Base-by-base conservation (phyloP, 2,329 filamentous ascomycete genomes). In the Orbilia quercus region DNA sequence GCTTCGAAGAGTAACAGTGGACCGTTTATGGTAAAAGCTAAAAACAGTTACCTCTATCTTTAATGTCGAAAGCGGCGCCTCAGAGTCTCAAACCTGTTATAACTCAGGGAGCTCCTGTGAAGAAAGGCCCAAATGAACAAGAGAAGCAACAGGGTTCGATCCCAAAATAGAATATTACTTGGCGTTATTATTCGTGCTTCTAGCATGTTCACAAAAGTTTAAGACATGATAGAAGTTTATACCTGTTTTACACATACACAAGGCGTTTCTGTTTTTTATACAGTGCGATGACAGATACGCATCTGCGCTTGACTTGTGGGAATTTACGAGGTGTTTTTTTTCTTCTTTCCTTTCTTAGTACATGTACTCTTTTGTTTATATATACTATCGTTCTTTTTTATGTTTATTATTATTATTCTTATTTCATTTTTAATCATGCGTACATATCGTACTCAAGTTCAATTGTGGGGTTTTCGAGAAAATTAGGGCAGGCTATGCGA, bases 181-280 rank as follows among this genome's bases (percentile, higher is more conserved):
- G 12, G 12, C 36, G 14, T 40, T 40, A 40, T 16, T 3, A 40
- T 40, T 40, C 36, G 5, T 6, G 12, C n/a, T 40, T 14, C 5
- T 6, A 14, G 36, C 6, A 40, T 6, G n/a, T 40, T 40, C 12
- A 12, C 36, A 40, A 40, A 40, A 14, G 36, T 40, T 40, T 12
- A 12, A 40, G 36, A 40, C 9, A 16, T 16, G 12, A 40, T 34
- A 40, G 14, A 45, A 7, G 6, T 20, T 16, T 7, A 5, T 45
- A 23, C n/a, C 22, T 45, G 42, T 45, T 45, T 45, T 45, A 20
- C 6, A n/a, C 38, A 45, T 45, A 20, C n/a, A 45, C 18, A 16
- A 45, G 42, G 42, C 42, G 42, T 45, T 45, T 45, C 42, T 45
- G 16, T 18, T 40, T 45, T 7, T 22, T 22, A 45, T 18, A 45